Percentiles rank a stretch among this genome's conserved stretches.
These are phyloP conservation scores for Tubosaeta brunneosetosa DNA, from an alignment of 768 basidiomycete genomes.

Conservation along the genomic window DNA sequence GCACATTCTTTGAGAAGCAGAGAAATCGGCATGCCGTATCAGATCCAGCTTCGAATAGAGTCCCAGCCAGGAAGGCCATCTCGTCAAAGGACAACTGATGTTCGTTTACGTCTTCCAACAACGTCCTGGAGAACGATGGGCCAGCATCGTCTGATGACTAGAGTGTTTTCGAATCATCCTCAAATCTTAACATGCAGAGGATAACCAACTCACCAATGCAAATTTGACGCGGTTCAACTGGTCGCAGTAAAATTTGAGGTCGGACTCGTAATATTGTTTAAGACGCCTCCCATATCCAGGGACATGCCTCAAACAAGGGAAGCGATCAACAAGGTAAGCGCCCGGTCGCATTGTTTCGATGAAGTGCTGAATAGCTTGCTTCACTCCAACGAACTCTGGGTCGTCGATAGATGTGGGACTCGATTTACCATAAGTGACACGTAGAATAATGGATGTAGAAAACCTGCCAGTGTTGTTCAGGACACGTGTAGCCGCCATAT, in stretches of 20 bases:
- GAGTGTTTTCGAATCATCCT: not conserved
- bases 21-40: not conserved
- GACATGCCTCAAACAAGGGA: constrained; percentile 38
- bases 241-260: constrained; percentile 46
- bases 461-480: constrained; percentile 16
- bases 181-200: too few relatives aligned
- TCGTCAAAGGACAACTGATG: not conserved
- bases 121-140: not conserved
- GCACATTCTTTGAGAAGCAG: not conserved
- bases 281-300: constrained; percentile 58
- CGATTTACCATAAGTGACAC: constrained; percentile 24
- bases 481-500: constrained; percentile 5
- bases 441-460: constrained; percentile 22
- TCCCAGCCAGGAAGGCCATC: not conserved
- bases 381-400: constrained; percentile 19
- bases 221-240: constrained; percentile 42
- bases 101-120: not conserved
- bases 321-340: constrained; percentile 33
- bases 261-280: constrained; percentile 45
- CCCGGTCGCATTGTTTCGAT: constrained; percentile 29
- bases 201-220: constrained; percentile 34
- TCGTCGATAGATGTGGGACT: constrained; percentile 17
- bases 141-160: not conserved
- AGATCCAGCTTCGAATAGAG: not conserved
- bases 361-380: constrained; percentile 22